Percentiles rank a stretch among this genome's conserved stretches.
Conservation (phyloP, 768 basidiomycete genomes). For the Trametes elegans region DNA sequence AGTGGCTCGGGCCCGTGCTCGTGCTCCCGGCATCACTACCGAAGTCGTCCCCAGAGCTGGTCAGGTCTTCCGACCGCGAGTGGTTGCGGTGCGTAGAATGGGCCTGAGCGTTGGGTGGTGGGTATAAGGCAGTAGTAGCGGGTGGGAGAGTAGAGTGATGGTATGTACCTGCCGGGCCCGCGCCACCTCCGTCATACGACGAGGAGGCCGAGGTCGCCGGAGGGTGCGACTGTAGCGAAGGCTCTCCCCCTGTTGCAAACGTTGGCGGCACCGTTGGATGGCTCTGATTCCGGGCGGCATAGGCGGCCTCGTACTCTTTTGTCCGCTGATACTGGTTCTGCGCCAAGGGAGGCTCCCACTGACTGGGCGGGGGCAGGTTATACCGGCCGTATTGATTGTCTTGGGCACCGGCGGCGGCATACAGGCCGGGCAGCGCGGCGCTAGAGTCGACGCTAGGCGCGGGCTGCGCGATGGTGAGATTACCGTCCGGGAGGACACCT, state of each 20-base stretch:
- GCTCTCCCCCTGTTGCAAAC: slow-evolving; percentile 15
- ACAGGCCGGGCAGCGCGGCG: slow-evolving; percentile 13
- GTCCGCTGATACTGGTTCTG: slow-evolving; percentile 12
- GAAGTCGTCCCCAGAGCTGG: slow-evolving; percentile 22
- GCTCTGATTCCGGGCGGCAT: slow-evolving; percentile 8
- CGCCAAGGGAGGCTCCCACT: slow-evolving; percentile 17
- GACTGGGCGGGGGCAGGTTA: slow-evolving; percentile 3
- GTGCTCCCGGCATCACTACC: slow-evolving; percentile 44
- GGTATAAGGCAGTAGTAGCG: slow-evolving; percentile 6
- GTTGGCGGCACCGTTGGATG: slow-evolving; percentile 7
- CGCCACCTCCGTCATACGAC: slow-evolving; percentile 8
- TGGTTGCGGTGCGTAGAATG: neutral
- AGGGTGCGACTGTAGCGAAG: slow-evolving; percentile 22
- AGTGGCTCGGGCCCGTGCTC: slow-evolving; percentile 41
- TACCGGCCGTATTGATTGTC: slow-evolving; percentile 13
- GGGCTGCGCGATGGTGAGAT: slow-evolving; percentile 8
- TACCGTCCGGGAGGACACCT: slow-evolving; percentile 28
- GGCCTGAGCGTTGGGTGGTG: neutral
- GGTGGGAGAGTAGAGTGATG: slow-evolving; percentile 2
- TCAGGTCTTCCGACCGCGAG: slow-evolving; percentile 23
- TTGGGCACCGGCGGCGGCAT: slow-evolving; percentile 13
- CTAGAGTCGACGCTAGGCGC: slow-evolving; percentile 11
- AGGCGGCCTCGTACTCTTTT: slow-evolving; percentile 18
- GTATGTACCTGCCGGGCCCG: slow-evolving; percentile 1
- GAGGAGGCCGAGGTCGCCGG: slow-evolving; percentile 5